Evolutionary conservation across 2,329 filamentous ascomycete species (phyloP), one percentile per base, ranked within the genome.

Genomic region (Xylariales sp.): DNA sequence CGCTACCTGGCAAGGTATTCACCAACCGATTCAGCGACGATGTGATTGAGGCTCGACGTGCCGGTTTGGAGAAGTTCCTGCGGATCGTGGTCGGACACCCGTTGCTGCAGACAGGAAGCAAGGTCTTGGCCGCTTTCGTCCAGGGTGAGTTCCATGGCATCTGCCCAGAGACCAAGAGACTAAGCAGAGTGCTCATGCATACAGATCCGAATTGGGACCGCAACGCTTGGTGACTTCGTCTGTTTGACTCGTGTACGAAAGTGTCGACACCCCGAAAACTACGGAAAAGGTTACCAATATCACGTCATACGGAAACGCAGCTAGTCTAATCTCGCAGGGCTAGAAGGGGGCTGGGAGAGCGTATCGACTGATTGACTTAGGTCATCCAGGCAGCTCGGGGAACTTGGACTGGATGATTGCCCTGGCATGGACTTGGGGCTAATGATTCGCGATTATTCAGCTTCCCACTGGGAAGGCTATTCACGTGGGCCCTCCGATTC

Each of bases 1-100:
- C 93, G 4, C 71, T 98, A 49, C 93, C 93, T 0, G 93, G 93
- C 38, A 98, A 97, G 69, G 93, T 98, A 42, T 96, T 97, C 56
- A 95, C 91, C 38, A 97, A 97, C 66, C 82, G 93, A 34, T 98
- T 98, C 71, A 94, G 87, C 57, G 93, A 98, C 69, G 90, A 95
- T 62, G 91, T 98, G 57, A 98, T 98, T 62, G 93, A 97, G 73
- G 39, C 94, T 59, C 76, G 93, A 41, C 76, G 91, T 49, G 87
- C 91, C 54, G 93, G 93, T 1, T 71, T 98, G 51, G 90, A 98
- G 71, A 82, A 94, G 61, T 98, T 98, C 62, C 68, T 98, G 61
- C 90, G 93, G 78, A 97, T 97, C 60, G 93, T 98, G 9, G 93
- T 95, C 1, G 91, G 93, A 1, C 93, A 98, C 65, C 93, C 93